Evolutionary conservation across 2,329 filamentous ascomycete species (phyloP), one percentile per base, ranked within the genome.

Genomic region (Fusarium keratoplasticum): DNA sequence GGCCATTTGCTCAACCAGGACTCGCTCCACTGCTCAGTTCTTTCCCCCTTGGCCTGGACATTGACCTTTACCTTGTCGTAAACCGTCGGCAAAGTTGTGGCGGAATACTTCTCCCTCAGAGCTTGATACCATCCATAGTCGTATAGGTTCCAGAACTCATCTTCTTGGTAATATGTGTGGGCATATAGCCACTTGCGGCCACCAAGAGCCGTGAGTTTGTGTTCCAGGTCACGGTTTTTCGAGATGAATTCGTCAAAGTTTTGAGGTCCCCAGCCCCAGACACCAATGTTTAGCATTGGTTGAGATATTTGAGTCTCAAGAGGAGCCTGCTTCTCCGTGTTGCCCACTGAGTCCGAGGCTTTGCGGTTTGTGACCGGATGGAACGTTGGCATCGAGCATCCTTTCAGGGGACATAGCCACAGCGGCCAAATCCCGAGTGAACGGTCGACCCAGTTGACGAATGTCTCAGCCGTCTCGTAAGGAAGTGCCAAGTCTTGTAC

Each of bases 101-200:
- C 91, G 10, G 83, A 79, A 79, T 92, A 94, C 75, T 90, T 91
- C 18, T 75, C 64, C n/a, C 92, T 83, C 69, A 93, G 82, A 0
- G 75, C 81, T 40, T 92, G 87, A 76, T 94, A 94, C 86, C 86
- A 88, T 10, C 80, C 73, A 22, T 83, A 81, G 71, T 90, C 86
- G 75, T 93, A 93, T 20, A 89, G 83, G 11, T 81, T 75, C 90
- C 90, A 92, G 80, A 93, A 94, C 75, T 92, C 89, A 0, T 87
- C 83, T 72, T 93, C 88, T 1, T 87, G 87, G 79, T 95, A 95
- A 81, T 94, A 95, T 0, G 92, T 91, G 76, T 95, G 92, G 1
- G 94, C 93, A 79, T 96, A 96, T 4, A 96, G 83, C 92, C 93
- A 95, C 82, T 96, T 96, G 84, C 92, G 89, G 0, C 94, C 94